Percentiles rank a stretch among this genome's conserved stretches.
Evolutionary conservation across 352 stramenopile genomes (phyloP).

Genomic region (Pythium oligandrum): DNA sequence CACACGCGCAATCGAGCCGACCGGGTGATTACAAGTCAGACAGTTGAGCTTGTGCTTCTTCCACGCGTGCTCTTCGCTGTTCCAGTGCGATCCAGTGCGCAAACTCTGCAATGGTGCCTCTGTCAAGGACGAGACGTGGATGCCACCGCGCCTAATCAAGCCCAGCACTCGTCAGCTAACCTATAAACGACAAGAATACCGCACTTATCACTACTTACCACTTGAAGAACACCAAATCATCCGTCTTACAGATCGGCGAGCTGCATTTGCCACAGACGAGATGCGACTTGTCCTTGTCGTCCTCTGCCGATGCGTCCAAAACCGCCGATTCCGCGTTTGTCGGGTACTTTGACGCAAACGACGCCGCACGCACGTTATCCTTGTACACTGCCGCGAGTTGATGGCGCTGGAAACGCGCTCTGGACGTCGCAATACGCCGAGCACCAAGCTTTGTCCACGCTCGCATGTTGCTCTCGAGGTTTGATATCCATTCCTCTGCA

Average conservation of each 20-base stretch:
- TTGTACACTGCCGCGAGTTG: no score
- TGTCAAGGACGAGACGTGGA: constrained; percentile 66
- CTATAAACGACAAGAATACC: no score
- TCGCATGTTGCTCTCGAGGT: no score
- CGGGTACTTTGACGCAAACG: constrained; percentile 56
- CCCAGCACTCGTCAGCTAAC: no score
- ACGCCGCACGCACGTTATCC: constrained; percentile 20
- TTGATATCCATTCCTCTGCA: no score
- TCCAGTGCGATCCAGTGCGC: constrained; percentile 33
- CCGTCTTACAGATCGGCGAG: constrained; percentile 47
- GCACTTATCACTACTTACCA: constrained; percentile 25
- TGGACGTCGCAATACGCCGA: no score
- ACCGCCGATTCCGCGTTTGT: constrained; percentile 42
- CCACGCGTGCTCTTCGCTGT: constrained; percentile 29
- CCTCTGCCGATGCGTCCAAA: constrained; percentile 27
- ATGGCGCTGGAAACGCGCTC: no score
- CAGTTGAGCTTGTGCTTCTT: constrained; percentile 70
- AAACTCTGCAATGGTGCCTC: constrained; percentile 58
- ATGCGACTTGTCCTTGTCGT: constrained; percentile 38
- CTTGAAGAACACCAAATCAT: constrained; percentile 75
- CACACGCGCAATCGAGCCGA: constrained; percentile 55
- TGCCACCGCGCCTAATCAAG: constrained; percentile 43
- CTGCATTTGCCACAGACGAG: constrained; percentile 72
- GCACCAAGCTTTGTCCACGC: no score
- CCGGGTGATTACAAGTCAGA: constrained; percentile 53